Evolutionary conservation across 129 eudicot genomes (phyloP).

Genomic region (Artemisia annua): DNA sequence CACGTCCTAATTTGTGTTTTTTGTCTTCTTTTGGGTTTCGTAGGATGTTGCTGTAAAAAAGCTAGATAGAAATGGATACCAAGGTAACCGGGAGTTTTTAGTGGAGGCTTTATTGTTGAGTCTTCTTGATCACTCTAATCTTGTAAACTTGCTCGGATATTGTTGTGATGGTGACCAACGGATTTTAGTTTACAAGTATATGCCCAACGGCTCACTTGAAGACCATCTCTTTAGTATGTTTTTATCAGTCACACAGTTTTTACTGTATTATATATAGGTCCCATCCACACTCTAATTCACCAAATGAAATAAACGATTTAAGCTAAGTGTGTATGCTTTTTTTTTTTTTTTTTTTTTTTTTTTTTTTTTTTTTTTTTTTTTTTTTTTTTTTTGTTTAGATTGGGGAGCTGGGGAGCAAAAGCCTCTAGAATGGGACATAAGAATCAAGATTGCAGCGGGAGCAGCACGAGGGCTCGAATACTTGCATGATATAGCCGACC

Average conservation of each 20-base stretch:
- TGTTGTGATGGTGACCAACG: constrained; percentile 78
- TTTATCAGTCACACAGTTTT: not conserved
- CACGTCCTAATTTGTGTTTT: not conserved
- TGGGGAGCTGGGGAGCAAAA: constrained; percentile 37
- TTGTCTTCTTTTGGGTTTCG: not conserved
- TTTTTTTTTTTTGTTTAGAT: constrained; percentile 31
- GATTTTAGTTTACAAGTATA: constrained; percentile 72
- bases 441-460: constrained; percentile 86
- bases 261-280: not conserved
- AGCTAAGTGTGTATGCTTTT: constrained; percentile 4
- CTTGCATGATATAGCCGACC: constrained; percentile 73
- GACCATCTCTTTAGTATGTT: constrained; percentile 84
- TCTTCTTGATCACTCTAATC: constrained; percentile 76
- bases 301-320: not conserved
- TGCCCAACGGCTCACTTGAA: constrained; percentile 85
- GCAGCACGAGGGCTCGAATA: constrained; percentile 90
- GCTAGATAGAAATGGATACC: constrained; percentile 89
- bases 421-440: constrained; percentile 77
- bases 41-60: constrained; percentile 90
- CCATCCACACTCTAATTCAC: not conserved
- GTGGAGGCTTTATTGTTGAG: constrained; percentile 87
- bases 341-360: not conserved
- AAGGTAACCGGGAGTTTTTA: constrained; percentile 84
- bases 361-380: not conserved
- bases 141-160: constrained; percentile 80